phyloP scores from a whole-genome alignment of 257 asterid genomes.

The Salvia rosmarinus region DNA sequence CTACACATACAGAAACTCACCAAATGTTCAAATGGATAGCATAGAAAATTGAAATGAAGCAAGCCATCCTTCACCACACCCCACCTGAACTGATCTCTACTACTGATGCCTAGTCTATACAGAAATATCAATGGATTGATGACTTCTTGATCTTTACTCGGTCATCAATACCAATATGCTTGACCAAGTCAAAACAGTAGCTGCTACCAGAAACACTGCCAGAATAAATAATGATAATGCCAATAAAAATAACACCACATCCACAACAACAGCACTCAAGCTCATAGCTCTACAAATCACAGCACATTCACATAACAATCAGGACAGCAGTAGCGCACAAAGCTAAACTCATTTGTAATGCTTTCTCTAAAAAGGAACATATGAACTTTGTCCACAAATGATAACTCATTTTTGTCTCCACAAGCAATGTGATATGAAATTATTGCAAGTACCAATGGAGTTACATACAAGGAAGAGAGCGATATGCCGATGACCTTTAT shows the following conservation, averaged over 20 bases:
- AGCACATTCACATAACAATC: not conserved
- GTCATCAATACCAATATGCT: slow-evolving; percentile 5
- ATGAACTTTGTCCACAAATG: not conserved
- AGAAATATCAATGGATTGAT: slow-evolving; percentile 4
- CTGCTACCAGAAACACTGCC: not conserved
- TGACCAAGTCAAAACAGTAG: slow-evolving; percentile 8
- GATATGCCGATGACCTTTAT: slow-evolving; percentile 92
- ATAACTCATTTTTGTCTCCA: not conserved
- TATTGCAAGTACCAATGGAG: slow-evolving; percentile 41
- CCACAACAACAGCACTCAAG: slow-evolving; percentile 8
- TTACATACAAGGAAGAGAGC: slow-evolving; percentile 92
- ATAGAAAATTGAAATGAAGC: slow-evolving; percentile 9
- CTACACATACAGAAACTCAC: not conserved
- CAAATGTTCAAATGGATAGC: not conserved
- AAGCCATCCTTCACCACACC: not conserved
- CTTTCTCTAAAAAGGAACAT: not conserved
- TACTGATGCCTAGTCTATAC: slow-evolving; percentile 9
- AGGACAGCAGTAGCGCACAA: slow-evolving; percentile 3
- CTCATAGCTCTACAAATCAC: slow-evolving; percentile 5
- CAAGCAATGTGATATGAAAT: slow-evolving; percentile 4
- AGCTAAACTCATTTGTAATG: not conserved
- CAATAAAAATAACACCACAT: not conserved
- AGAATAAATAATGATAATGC: not conserved
- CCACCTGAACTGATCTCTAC: slow-evolving; percentile 14
- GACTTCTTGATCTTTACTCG: slow-evolving; percentile 10